These are phyloP conservation scores for Hypocreales sp. DNA, from an alignment of 2,329 filamentous ascomycete species.

Conservation along the genomic window DNA sequence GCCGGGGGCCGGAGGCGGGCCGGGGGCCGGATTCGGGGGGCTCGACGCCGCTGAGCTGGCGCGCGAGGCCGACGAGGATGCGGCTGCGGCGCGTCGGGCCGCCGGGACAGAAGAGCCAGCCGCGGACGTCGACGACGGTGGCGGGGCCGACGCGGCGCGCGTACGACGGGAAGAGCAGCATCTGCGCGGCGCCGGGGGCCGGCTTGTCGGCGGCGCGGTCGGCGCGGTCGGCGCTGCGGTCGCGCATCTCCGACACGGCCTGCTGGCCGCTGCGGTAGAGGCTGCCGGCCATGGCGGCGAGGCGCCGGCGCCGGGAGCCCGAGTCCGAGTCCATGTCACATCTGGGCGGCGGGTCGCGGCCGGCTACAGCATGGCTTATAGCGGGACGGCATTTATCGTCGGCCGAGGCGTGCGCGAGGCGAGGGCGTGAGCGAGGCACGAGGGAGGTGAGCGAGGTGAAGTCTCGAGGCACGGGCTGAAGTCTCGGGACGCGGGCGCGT, in stretches of 20 bases:
- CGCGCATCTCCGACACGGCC: conserved; percentile 41
- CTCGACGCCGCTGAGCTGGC: conserved; percentile 67
- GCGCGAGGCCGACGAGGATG: conserved; percentile 70
- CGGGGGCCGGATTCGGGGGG: conserved; percentile 50
- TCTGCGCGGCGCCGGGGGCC: conserved; percentile 78
- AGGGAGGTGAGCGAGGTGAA: too few species aligned
- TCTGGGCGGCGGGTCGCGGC: too few species aligned
- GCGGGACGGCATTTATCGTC: too few species aligned
- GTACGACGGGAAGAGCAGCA: conserved; percentile 92
- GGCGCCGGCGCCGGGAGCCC: conserved; percentile 61
- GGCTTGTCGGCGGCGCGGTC: too few species aligned
- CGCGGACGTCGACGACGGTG: conserved; percentile 62
- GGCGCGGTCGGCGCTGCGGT: conserved; percentile 46
- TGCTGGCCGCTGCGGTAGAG: conserved; percentile 40
- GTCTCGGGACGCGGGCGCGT: too few species aligned
- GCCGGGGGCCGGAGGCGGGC: conserved; percentile 68
- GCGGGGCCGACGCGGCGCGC: conserved; percentile 21
- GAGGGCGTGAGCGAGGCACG: too few species aligned
- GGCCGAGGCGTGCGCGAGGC: too few species aligned
- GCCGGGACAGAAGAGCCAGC: conserved; percentile 81
- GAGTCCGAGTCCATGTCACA: too few species aligned
- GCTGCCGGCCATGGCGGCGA: conserved; percentile 49
- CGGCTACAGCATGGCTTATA: too few species aligned
- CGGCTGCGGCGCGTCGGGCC: conserved; percentile 79
- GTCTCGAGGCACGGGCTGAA: too few species aligned